phyloP scores from a whole-genome alignment of 495 filamentous ascomycete genomes.

The Tetracladium setigerum region DNA sequence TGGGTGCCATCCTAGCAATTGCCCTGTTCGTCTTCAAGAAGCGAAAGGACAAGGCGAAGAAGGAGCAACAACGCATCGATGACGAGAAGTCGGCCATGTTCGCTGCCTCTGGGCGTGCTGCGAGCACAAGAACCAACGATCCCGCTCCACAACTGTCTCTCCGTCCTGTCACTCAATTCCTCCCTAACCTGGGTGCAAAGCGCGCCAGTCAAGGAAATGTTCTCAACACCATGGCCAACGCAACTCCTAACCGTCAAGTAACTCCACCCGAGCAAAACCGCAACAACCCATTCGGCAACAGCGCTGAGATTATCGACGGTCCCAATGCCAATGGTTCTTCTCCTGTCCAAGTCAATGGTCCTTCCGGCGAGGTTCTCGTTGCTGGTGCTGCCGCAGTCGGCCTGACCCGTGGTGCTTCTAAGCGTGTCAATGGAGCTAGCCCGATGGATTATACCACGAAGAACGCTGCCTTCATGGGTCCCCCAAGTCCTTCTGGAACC shows the following conservation, averaged over 20 bases:
- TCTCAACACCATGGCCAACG: constrained; percentile 17
- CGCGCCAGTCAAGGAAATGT: constrained; percentile 39
- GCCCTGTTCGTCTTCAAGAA: constrained; percentile 61
- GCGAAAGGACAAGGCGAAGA: constrained; percentile 41
- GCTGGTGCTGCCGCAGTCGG: constrained; percentile 24
- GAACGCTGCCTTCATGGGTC: constrained; percentile 20
- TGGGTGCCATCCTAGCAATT: constrained; percentile 52
- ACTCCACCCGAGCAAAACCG: constrained; percentile 29
- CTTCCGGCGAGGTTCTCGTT: constrained; percentile 25
- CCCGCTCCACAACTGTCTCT: constrained; percentile 72
- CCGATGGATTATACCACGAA: constrained; percentile 37
- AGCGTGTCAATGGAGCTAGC: constrained; percentile 22
- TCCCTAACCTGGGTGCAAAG: constrained; percentile 51
- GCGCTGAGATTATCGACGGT: constrained; percentile 26
- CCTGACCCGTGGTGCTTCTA: constrained; percentile 21
- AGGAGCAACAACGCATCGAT: constrained; percentile 35
- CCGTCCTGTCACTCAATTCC: constrained; percentile 81
- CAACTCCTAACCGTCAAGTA: constrained; percentile 21
- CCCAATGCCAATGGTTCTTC: constrained; percentile 19
- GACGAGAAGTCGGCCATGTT: constrained; percentile 46
- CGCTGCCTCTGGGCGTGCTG: constrained; percentile 32
- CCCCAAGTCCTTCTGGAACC: constrained; percentile 50
- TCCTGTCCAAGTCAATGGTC: constrained; percentile 2
- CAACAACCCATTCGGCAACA: constrained; percentile 43
- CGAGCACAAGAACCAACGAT: constrained; percentile 34